Evolutionary conservation across 2,329 filamentous ascomycete genomes (phyloP).

Genomic region (Grosmannia huntii): DNA sequence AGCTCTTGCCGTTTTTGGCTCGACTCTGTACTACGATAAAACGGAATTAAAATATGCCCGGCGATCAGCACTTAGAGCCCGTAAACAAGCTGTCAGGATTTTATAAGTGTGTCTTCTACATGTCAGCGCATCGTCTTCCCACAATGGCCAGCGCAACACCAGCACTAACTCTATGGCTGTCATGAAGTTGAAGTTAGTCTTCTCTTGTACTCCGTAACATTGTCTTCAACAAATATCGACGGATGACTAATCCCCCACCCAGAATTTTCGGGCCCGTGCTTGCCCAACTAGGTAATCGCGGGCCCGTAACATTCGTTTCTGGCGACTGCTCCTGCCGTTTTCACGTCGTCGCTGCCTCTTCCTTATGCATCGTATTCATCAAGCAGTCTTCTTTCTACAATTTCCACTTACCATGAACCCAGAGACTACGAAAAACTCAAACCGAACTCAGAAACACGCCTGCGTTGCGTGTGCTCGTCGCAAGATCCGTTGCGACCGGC

Average conservation of each 20-base stretch:
- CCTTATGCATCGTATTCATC: neutral
- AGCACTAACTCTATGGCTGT: too few species aligned
- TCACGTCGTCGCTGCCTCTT: neutral
- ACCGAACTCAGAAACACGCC: constrained; percentile 3
- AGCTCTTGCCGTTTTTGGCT: neutral
- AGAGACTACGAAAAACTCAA: neutral
- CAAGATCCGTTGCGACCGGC: constrained; percentile 12
- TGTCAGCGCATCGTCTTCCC: too few species aligned
- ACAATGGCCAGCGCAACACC: too few species aligned
- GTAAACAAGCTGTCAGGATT: too few species aligned
- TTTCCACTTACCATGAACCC: neutral
- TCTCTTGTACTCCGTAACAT: too few species aligned
- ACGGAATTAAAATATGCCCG: too few species aligned
- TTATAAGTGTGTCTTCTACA: too few species aligned
- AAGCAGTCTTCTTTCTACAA: neutral
- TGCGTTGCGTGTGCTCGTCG: constrained; percentile 10
- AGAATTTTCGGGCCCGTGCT: neutral
- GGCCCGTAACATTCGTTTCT: constrained; percentile 1
- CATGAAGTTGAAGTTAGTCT: too few species aligned
- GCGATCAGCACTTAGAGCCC: too few species aligned
- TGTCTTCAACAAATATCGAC: too few species aligned
- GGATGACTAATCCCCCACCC: neutral
- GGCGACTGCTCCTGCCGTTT: neutral
- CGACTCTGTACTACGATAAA: too few species aligned
- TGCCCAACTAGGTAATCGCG: constrained; percentile 1